Evolutionary conservation across 305 asterid genomes (phyloP).

Genomic region (Fraxinus floribunda): DNA sequence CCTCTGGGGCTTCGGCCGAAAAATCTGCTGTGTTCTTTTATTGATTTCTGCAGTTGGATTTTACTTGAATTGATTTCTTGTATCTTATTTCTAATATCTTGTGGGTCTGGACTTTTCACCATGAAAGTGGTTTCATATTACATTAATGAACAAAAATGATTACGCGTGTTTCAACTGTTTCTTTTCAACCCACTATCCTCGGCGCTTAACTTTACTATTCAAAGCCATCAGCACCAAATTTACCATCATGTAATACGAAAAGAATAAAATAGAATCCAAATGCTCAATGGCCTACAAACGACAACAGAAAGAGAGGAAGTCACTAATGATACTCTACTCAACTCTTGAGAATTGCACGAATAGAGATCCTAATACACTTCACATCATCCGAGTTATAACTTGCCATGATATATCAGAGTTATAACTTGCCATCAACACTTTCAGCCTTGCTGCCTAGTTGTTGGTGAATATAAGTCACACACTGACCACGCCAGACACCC

Average conservation of each 20-base stretch:
- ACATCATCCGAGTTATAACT: too few relatives aligned
- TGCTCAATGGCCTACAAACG: constrained; percentile 8
- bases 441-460: constrained; percentile 9
- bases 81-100: too few relatives aligned
- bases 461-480: constrained; percentile 25
- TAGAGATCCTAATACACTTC: background rate
- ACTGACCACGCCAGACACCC: constrained; percentile 79
- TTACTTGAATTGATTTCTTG: too few relatives aligned
- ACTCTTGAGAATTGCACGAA: background rate
- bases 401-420: background rate
- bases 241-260: constrained; percentile 7
- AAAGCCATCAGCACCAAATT: constrained; percentile 23
- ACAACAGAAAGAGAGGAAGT: background rate
- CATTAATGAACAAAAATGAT: constrained; percentile 16
- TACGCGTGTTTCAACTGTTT: constrained; percentile 7
- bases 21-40: too few relatives aligned
- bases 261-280: background rate
- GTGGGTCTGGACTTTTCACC: background rate
- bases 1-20: too few relatives aligned
- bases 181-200: constrained; percentile 11
- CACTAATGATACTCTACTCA: background rate
- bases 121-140: background rate
- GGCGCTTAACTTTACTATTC: constrained; percentile 19
- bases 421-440: background rate
- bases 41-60: too few relatives aligned